Evolutionary conservation across 2,329 filamentous ascomycete species (phyloP), one percentile per base, ranked within the genome.

Genomic region (Alternaria solani): DNA sequence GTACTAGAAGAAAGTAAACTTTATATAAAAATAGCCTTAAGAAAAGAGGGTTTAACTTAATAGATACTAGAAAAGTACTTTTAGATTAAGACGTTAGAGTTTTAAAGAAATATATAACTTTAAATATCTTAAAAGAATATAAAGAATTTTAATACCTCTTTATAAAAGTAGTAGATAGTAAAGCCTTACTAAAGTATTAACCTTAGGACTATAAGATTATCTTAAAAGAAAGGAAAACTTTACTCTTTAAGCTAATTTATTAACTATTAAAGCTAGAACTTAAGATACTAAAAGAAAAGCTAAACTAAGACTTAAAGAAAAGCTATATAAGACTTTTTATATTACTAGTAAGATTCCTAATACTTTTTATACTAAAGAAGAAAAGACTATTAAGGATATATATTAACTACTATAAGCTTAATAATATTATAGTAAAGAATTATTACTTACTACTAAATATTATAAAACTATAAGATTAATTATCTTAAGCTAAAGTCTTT

Each of bases 401-500:
- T 25, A 18, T 61, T 14, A 9, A 63, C n/a, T n/a, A n/a, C n/a
- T n/a, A n/a, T n/a, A n/a, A n/a, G n/a, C n/a, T n/a, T n/a, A n/a
- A n/a, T n/a, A n/a, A n/a, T n/a, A n/a, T n/a, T n/a, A n/a, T n/a
- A n/a, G n/a, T n/a, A n/a, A n/a, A n/a, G n/a, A n/a, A n/a, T n/a
- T n/a, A n/a, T n/a, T n/a, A n/a, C n/a, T n/a, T n/a, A n/a, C n/a
- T n/a, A n/a, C n/a, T n/a, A n/a, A n/a, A n/a, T n/a, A n/a, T n/a
- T n/a, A n/a, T n/a, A n/a, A n/a, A n/a, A n/a, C n/a, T n/a, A n/a
- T n/a, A n/a, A n/a, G n/a, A n/a, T n/a, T n/a, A n/a, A n/a, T n/a
- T n/a, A n/a, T n/a, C n/a, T n/a, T n/a, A 48, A 34, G 36, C 12
- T 49, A 57, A 58, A 43, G 46, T 58, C 28, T 63, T 63, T 39